Percentiles rank a stretch among this genome's conserved stretches.
These are phyloP conservation scores for Annulohypoxylon stygium DNA, from an alignment of 495 filamentous ascomycete species.

Conservation along the genomic window DNA sequence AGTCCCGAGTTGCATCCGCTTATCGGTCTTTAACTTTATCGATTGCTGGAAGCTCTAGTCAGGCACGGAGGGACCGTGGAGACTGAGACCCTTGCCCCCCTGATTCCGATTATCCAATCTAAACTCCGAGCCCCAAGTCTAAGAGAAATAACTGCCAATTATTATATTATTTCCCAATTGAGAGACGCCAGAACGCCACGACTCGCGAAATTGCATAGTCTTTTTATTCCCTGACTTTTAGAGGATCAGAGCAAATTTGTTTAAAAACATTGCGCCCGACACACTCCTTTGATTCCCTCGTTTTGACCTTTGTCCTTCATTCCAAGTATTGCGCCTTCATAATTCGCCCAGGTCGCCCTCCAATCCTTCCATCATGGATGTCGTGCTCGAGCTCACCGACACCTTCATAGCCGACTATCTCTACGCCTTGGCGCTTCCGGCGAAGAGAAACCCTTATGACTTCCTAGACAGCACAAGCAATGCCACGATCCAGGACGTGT, in stretches of 20 bases:
- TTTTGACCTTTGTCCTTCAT: constrained; percentile 4
- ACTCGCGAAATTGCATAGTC: constrained; percentile 46
- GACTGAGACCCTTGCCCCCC: neutral
- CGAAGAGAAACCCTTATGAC: constrained; percentile 63
- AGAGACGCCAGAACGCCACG: constrained; percentile 18
- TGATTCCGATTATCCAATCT: constrained; percentile 30
- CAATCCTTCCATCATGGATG: constrained; percentile 76
- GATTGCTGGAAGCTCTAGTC: constrained; percentile 28
- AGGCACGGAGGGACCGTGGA: constrained; percentile 26
- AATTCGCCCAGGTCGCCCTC: neutral
- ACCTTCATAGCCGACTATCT: constrained; percentile 84
- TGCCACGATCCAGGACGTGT: constrained; percentile 53
- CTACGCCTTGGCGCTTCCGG: constrained; percentile 80
- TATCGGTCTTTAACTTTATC: constrained; percentile 23
- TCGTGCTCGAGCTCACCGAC: constrained; percentile 87
- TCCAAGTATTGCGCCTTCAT: constrained; percentile 12
- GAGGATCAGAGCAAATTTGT: constrained; percentile 26
- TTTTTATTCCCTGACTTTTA: constrained; percentile 20
- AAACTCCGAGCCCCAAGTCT: constrained; percentile 32
- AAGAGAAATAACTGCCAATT: constrained; percentile 11
- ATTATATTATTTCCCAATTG: constrained; percentile 12
- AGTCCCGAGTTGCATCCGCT: neutral
- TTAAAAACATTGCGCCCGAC: neutral
- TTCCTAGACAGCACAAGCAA: constrained; percentile 54
- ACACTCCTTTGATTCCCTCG: constrained; percentile 24